These are phyloP conservation scores for Paramecium caudatum DNA, from an alignment of 73 alveolate genomes.

Conservation along the genomic window DNA sequence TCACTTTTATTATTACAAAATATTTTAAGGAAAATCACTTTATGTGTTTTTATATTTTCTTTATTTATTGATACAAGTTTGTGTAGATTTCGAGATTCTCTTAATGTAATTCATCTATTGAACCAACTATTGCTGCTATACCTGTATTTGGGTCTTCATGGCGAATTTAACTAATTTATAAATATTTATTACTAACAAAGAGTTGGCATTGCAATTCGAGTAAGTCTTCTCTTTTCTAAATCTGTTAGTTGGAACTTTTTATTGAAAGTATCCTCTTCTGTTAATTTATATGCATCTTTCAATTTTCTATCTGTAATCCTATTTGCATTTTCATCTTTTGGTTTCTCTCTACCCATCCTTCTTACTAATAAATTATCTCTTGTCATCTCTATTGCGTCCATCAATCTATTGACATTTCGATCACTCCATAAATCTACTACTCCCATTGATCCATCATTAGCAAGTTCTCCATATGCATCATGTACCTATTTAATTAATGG, in stretches of 20 bases:
- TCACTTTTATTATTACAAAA: constrained; percentile 31
- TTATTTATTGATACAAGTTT: constrained; percentile 8
- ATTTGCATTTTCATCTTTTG: not conserved
- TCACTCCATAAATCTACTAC: constrained; percentile 65
- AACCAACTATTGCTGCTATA: constrained; percentile 15
- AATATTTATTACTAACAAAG: not conserved
- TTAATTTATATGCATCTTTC: not conserved
- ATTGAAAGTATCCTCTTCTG: constrained; percentile 28
- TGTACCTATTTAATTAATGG: constrained; percentile 21
- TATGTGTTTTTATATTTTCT: constrained; percentile 1
- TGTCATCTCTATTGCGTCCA: constrained; percentile 63
- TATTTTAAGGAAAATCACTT: no score
- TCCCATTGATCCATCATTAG: constrained; percentile 60
- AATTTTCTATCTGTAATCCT: not conserved
- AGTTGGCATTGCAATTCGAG: constrained; percentile 9
- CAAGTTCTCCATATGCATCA: constrained; percentile 48
- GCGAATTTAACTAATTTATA: constrained; percentile 7
- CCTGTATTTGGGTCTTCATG: not conserved
- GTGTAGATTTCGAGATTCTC: constrained; percentile 14
- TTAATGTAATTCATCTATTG: constrained; percentile 29
- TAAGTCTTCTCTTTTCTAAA: constrained; percentile 22
- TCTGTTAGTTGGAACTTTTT: constrained; percentile 9
- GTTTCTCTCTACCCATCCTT: constrained; percentile 34
- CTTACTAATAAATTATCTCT: constrained; percentile 43
- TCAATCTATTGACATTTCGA: constrained; percentile 53